phyloP scores from a whole-genome alignment of 1,139 yeast genomes.

The Scheffersomyces segobiensis region DNA sequence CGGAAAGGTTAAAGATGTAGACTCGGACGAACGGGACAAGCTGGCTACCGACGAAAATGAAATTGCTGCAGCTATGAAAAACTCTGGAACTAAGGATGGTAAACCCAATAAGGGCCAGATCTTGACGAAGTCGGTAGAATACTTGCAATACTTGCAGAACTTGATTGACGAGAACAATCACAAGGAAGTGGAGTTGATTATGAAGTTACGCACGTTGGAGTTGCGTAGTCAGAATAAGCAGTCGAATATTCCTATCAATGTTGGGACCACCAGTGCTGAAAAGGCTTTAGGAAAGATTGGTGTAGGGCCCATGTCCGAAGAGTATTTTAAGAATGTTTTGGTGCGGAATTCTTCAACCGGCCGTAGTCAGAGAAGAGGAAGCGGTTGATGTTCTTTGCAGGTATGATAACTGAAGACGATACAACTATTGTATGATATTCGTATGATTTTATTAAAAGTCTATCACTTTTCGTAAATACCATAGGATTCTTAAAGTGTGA shows the following conservation, averaged over 20 bases:
- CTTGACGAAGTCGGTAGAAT: conserved; percentile 80
- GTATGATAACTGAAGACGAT: background rate
- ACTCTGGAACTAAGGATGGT: conserved; percentile 78
- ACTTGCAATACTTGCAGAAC: conserved; percentile 71
- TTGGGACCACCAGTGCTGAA: conserved; percentile 79
- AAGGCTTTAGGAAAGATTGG: conserved; percentile 74
- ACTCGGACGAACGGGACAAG: conserved; percentile 6
- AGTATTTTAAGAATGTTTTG: conserved; percentile 40
- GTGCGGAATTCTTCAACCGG: conserved; percentile 27
- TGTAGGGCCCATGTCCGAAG: conserved; percentile 72
- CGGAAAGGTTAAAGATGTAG: conserved; percentile 6
- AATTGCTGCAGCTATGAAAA: conserved; percentile 37
- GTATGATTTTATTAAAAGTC: too few relatives aligned
- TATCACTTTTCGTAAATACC: too few relatives aligned
- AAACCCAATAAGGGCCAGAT: conserved; percentile 94
- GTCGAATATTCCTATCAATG: conserved; percentile 38
- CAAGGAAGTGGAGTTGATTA: conserved; percentile 71
- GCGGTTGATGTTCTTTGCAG: conserved; percentile 2
- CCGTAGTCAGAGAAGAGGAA: conserved; percentile 11
- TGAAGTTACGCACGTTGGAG: conserved; percentile 58
- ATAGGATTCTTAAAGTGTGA: too few relatives aligned
- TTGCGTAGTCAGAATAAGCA: conserved; percentile 27
- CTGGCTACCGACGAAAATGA: conserved; percentile 20
- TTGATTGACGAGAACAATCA: conserved; percentile 77
- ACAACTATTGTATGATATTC: too few relatives aligned